Conservation (phyloP, 192 early-diverging fungal species). For the Dissophora ornata region DNA sequence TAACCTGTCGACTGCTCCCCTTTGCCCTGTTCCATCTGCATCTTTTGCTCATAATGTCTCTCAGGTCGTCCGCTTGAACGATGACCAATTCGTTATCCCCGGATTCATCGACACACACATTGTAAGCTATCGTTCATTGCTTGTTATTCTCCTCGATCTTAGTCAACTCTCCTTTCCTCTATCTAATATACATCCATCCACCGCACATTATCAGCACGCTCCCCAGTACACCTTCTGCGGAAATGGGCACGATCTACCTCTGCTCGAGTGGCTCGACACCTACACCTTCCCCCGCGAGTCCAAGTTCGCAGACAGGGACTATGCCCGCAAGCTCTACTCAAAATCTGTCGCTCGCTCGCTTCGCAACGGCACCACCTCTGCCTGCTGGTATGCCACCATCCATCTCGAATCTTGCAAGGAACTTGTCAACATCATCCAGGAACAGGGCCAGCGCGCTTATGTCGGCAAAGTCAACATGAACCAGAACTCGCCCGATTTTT, state of each 20-base stretch:
- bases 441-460: conserved; percentile 90
- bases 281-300: conserved; percentile 93
- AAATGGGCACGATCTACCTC: conserved; percentile 88
- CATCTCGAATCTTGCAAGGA: conserved; percentile 79
- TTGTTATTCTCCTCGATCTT: too few species aligned
- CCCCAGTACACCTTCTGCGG: conserved; percentile 92
- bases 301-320: conserved; percentile 71
- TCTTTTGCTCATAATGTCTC: conserved; percentile 10
- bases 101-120: conserved; percentile 95
- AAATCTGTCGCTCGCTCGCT: conserved; percentile 76
- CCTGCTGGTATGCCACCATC: conserved; percentile 93
- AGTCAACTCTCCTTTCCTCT: too few species aligned
- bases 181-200: too few species aligned
- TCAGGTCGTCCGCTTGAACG: conserved; percentile 46
- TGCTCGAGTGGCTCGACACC: conserved; percentile 90
- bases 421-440: conserved; percentile 78
- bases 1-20: neutral
- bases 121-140: conserved; percentile 59
- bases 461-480: conserved; percentile 99
- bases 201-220: conserved; percentile 88
- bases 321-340: conserved; percentile 77
- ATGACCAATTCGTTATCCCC: conserved; percentile 84
- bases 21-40: neutral
- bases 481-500: conserved; percentile 81
- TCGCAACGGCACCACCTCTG: conserved; percentile 89